Conservation (phyloP, 2,329 filamentous ascomycete genomes). For the Fusarium nurragi region DNA sequence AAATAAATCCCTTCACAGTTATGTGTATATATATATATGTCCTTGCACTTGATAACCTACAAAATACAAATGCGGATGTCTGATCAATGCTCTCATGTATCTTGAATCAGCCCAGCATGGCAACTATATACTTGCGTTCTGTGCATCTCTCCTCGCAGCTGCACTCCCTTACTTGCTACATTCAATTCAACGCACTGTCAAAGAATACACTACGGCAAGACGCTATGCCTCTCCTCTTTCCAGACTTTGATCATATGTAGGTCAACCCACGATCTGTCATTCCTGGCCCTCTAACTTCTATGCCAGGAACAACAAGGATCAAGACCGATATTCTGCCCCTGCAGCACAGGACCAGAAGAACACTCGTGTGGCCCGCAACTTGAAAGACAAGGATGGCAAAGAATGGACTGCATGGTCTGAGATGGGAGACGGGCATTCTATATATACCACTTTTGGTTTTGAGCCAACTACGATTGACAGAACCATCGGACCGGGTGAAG, state of each 20-base stretch:
- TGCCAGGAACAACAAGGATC: not conserved
- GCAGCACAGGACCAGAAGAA: too few relatives aligned
- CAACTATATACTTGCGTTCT: not conserved
- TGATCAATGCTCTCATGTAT: not conserved
- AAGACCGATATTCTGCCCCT: too few relatives aligned
- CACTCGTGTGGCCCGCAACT: not conserved
- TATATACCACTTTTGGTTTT: not conserved
- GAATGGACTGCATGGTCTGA: not conserved
- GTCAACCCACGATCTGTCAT: not conserved
- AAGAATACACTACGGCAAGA: too few relatives aligned
- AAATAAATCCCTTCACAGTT: not conserved
- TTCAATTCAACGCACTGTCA: too few relatives aligned
- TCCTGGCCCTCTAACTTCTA: not conserved
- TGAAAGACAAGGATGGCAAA: not conserved
- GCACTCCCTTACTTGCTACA: too few relatives aligned
- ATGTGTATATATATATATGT: not conserved
- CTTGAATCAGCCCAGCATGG: conserved; percentile 22
- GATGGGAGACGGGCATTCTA: not conserved
- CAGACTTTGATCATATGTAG: not conserved
- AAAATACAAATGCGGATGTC: not conserved
- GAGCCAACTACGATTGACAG: not conserved
- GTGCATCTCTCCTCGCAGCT: rapidly evolving
- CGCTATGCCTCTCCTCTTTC: not conserved
- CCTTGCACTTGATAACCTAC: not conserved
- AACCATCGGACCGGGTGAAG: not conserved